Evolutionary conservation across 2,329 filamentous ascomycete genomes (phyloP), one percentile per base, ranked within the genome.

Genomic region (Apiospora rasikravindrae): DNA sequence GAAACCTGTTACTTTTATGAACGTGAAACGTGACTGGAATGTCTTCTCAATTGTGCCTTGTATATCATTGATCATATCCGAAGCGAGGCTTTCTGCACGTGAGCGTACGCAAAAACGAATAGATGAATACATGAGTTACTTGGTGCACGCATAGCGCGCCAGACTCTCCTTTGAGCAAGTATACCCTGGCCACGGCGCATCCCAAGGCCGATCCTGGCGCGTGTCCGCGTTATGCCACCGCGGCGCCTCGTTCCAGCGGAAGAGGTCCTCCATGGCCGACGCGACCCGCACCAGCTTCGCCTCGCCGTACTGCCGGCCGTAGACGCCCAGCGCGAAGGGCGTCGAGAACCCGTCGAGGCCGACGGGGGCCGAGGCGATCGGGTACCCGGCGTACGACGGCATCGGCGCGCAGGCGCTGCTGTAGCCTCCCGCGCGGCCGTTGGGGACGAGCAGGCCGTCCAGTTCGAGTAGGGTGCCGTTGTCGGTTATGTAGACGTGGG

Each of bases 381-480:
- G 69, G 22, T 72, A 73, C 4, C 71, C 72, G 24, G 71, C 72
- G 42, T 73, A 73, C 10, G 72, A 72, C 3, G 72, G 68, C 22
- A 73, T 47, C 4, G 73, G 53, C 2, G 73, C 42, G 33, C 70
- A 74, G 2, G 73, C 69, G 24, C 67, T 70, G 10, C 67, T 57
- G 33, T 68, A 69, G 4, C 70, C 70, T 16, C 73, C 73, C 5
- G 69, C 69, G 6, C 49, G 71, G 5, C 69, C 73, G 11, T 73
- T 74, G 0, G 73, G 72, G 2, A 74, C 49, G 8, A 74, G 40
- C 19, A 73, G 40, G 4, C 69, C 72, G 51, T 72, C 70, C 14
- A 74, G 70, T 22, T 71, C 72, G 19, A 73, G 14, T 0, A 71
- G 24, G 4, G 57, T 69, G 10, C 70, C 71, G 24, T 69, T 45